Evolutionary conservation across 2,329 filamentous ascomycete species (phyloP).

Genomic region (Rhinocladiella similis): DNA sequence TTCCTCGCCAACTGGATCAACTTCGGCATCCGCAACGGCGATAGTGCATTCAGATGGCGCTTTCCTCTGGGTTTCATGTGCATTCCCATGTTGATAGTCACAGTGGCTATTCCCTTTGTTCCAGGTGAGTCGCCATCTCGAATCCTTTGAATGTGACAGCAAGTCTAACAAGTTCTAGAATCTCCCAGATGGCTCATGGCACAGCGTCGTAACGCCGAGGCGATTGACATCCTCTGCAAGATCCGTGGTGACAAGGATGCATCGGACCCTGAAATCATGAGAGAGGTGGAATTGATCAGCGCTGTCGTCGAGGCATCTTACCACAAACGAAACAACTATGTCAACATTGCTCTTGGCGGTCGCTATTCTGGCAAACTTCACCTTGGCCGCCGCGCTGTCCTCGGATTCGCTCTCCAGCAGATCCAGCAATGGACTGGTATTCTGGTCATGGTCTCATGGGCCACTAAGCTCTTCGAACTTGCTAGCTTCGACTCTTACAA

Average conservation of each 20-base stretch:
- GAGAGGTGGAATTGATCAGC: constrained; percentile 43
- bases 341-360: constrained; percentile 41
- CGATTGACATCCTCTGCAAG: constrained; percentile 39
- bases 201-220: constrained; percentile 35
- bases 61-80: constrained; percentile 35
- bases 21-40: constrained; percentile 31
- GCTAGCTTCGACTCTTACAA: constrained; percentile 30
- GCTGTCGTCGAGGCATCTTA: constrained; percentile 42
- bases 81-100: constrained; percentile 30
- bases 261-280: constrained; percentile 35
- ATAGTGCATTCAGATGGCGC: constrained; percentile 30
- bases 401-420: constrained; percentile 44
- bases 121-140: constrained; percentile 34
- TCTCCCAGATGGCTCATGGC: constrained; percentile 46
- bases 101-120: constrained; percentile 35
- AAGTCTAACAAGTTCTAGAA: constrained; percentile 26
- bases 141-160: not conserved
- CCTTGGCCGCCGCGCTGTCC: constrained; percentile 42
- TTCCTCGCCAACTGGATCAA: constrained; percentile 35
- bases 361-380: constrained; percentile 39
- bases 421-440: constrained; percentile 50
- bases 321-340: constrained; percentile 41
- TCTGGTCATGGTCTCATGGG: constrained; percentile 43
- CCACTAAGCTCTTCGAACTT: constrained; percentile 27
- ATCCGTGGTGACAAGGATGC: constrained; percentile 35